Evolutionary conservation across 306 rosid species (phyloP), one percentile per base, ranked within the genome.

Genomic region (Macrotyloma uniflorum): DNA sequence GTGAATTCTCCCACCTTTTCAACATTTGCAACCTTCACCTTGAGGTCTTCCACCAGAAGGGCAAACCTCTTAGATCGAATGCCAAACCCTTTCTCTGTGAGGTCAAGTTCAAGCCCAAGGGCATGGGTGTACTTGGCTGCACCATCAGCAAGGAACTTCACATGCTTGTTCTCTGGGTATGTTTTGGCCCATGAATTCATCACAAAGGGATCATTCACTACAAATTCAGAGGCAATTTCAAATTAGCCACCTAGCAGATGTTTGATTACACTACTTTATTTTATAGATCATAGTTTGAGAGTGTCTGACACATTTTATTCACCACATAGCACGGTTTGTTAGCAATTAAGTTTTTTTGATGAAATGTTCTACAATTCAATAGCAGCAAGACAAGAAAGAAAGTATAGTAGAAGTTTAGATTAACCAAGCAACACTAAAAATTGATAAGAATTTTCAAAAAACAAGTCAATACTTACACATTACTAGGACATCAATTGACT

Each of bases 71-170:
- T 88, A 0, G 95, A 89, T 19, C 98, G 97, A 24, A 70, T 74
- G 36, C 97, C 97, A 0, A 92, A 92, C 4, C 98, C 98, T 65
- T 83, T 90, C 19, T 95, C 97, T 0, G 85, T 28, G 24, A 91
- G 97, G 80, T 95, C 97, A 62, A 92, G 97, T 87, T 95, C 97
- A 4, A 95, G 91, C 20, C 98, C 98, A 0, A 95, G 90, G 14
- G 83, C 90, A 42, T 86, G 84, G 8, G 95, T 89, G 84, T 88
- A 95, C 23, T 74, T 85, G 28, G 95, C 93, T 2, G 97, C 80
- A 16, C 98, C 98, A 83, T 92, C 98, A 9, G 97, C 97, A 75
- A 92, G 93, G 79, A 95, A 95, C 88, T 88, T 90, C 6, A 95
- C 91, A 70, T 92, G 79, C 88, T 95, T 88, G 92, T 95, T 92